Evolutionary conservation across 73 alveolate genomes (phyloP), one percentile per base, ranked within the genome.

Genomic region (Paramecium biaurelia): DNA sequence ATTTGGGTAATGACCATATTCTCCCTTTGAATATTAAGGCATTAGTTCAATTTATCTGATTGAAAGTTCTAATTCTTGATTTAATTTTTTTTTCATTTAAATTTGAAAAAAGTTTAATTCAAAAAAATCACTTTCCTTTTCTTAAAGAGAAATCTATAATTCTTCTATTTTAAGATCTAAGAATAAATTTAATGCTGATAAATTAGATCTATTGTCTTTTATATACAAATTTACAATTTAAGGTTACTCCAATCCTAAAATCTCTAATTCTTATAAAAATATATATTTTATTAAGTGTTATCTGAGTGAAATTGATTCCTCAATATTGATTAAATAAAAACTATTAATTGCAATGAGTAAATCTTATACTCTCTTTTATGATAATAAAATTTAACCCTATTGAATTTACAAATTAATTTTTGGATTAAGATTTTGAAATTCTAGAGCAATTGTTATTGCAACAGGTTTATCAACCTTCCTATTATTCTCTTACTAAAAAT

Each of bases 311-410:
- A 79, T 34, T 4, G 45, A 43, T 47, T 79, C 90, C 45, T 47
- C 42, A 37, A 79, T 41, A 45, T 79, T 47, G 9, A 79, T 79
- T 1, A 43, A 12, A 34, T 79, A 79, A 26, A 79, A 43, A 45
- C 90, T 79, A 47, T 47, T 79, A 14, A 47, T 43, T 18, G 90
- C 90, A 20, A 41, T 47, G 3, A 79, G 26, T 24, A 79, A 79
- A 43, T 79, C 90, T 43, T 79, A 30, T 0, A 79, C 74, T 45
- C 76, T 79, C 24, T 79, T 20, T 43, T 79, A 79, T 5, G 90
- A 79, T 38, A 79, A 24, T 24, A 37, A 45, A 1, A 79, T 79
- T 24, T 24, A 15, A 3, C 45, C 72, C 23, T 32, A 47, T 42
- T 79, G 7, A 21, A 79, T 42, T 47, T 38, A 24, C 12, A 79